Conservation (phyloP, 805 yeast species). For the Barnettozyma californica region DNA sequence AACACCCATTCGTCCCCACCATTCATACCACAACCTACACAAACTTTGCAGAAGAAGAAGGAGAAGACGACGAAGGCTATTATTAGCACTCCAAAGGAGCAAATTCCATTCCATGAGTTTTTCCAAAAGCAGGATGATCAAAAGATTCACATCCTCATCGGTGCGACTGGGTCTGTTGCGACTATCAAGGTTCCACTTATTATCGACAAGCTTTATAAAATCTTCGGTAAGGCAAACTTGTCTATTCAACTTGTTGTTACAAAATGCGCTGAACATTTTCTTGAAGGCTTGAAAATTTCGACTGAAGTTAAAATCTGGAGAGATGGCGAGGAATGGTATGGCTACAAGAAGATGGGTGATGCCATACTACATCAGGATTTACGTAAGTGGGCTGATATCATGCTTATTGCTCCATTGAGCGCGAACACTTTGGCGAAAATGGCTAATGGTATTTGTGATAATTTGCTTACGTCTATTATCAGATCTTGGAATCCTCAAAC, state of each 20-base stretch:
- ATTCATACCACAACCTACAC: neutral
- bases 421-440: conserved; percentile 77
- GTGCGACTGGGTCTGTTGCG: conserved; percentile 96
- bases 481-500: conserved; percentile 75
- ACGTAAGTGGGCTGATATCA: conserved; percentile 80
- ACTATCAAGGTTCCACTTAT: conserved; percentile 89
- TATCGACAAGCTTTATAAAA: conserved; percentile 77
- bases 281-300: conserved; percentile 56
- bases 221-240: conserved; percentile 67
- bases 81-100: conserved; percentile 55
- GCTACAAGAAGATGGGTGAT: conserved; percentile 51
- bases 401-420: conserved; percentile 70
- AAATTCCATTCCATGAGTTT: conserved; percentile 70
- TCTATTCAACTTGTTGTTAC: conserved; percentile 85
- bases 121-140: conserved; percentile 71
- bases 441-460: conserved; percentile 73
- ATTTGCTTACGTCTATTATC: conserved; percentile 64
- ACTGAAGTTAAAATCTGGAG: conserved; percentile 80
- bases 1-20: neutral
- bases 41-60: conserved; percentile 24
- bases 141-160: conserved; percentile 81
- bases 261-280: conserved; percentile 66
- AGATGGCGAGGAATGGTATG: conserved; percentile 75
- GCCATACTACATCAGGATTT: conserved; percentile 75
- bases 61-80: conserved; percentile 44